These are phyloP conservation scores for Pyronema domesticum DNA, from an alignment of 495 filamentous ascomycete species.

Conservation along the genomic window DNA sequence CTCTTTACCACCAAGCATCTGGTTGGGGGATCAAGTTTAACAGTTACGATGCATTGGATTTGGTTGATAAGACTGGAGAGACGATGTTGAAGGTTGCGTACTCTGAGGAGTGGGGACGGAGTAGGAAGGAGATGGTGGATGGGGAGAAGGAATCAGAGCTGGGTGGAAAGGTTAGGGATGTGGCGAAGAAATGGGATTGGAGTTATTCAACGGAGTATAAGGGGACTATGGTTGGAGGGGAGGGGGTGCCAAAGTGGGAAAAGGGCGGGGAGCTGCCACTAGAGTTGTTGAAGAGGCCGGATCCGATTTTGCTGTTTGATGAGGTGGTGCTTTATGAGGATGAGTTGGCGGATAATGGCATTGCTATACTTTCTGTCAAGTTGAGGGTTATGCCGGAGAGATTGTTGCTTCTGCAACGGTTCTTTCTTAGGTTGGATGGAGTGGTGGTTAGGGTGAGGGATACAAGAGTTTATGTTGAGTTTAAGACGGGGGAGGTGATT, in stretches of 20 bases:
- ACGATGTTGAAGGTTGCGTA: constrained; percentile 86
- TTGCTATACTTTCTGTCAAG: constrained; percentile 72
- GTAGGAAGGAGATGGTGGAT: constrained; percentile 63
- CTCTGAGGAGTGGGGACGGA: constrained; percentile 55
- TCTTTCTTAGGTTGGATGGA: constrained; percentile 84
- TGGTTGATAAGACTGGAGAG: constrained; percentile 81
- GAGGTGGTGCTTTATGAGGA: constrained; percentile 92
- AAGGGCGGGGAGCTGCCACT: constrained; percentile 46
- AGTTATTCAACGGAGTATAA: constrained; percentile 78
- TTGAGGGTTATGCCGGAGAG: constrained; percentile 77
- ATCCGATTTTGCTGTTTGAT: constrained; percentile 89
- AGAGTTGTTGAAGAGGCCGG: constrained; percentile 61
- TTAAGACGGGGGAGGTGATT: constrained; percentile 60
- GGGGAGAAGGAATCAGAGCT: too few species aligned
- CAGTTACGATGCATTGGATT: constrained; percentile 68
- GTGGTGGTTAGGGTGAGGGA: constrained; percentile 76
- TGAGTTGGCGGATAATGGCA: constrained; percentile 93
- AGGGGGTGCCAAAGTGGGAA: background rate
- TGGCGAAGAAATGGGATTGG: constrained; percentile 95
- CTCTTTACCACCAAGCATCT: constrained; percentile 46
- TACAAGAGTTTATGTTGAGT: constrained; percentile 84
- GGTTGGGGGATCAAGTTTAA: constrained; percentile 67
- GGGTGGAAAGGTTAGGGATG: constrained; percentile 55
- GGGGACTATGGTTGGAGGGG: constrained; percentile 35
- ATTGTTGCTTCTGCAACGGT: constrained; percentile 65